Evolutionary conservation across 352 stramenopile genomes (phyloP), one percentile per base, ranked within the genome.

Genomic region (Blastocystis sp.): DNA sequence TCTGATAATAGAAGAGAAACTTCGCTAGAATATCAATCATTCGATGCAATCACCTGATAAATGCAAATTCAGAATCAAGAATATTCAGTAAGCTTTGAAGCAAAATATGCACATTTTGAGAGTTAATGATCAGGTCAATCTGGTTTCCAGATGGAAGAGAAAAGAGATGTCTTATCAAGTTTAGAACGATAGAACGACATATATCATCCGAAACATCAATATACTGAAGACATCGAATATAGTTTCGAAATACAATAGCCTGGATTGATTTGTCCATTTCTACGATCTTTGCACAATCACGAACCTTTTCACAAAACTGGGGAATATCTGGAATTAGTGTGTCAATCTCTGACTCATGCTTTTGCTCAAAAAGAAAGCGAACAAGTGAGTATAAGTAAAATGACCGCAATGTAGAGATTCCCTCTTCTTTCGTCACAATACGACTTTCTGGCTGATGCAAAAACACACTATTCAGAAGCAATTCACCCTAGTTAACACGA

Each of bases 341-440:
- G 39, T 80, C 69, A 18, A 80, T 80, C 23, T 59, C 47, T n/a
- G 29, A 61, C 45, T 80, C 69, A 11, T 34, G 69, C 0, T 63
- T 18, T 13, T 80, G 39, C 43, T 80, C 69, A 26, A 80, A 80
- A n/a, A 80, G 54, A 56, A 59, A 80, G 54, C 69, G 69, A 41
- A 80, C 69, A 34, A n/a, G 15, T 34, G 23, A 80, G n/a, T 80
- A 80, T 20, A 80, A 18, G 50, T 80, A 80, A 41, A 80, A 80
- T 6, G 34, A 59, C 23, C 45, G 37, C 29, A 80, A 34, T n/a
- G 41, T 18, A 80, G 20, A 45, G 45, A 41, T 5, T 64, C 7
- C 13, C 45, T 64, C 26, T 45, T 53, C 41, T 37, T 18, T 37
- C 29, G 13, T 2, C 45, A 64, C 45, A 80, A 80, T 3, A 1